Percentiles rank a stretch among this genome's conserved stretches.
Evolutionary conservation across 2,329 filamentous ascomycete genomes (phyloP).

Genomic region (Periconia sp.): DNA sequence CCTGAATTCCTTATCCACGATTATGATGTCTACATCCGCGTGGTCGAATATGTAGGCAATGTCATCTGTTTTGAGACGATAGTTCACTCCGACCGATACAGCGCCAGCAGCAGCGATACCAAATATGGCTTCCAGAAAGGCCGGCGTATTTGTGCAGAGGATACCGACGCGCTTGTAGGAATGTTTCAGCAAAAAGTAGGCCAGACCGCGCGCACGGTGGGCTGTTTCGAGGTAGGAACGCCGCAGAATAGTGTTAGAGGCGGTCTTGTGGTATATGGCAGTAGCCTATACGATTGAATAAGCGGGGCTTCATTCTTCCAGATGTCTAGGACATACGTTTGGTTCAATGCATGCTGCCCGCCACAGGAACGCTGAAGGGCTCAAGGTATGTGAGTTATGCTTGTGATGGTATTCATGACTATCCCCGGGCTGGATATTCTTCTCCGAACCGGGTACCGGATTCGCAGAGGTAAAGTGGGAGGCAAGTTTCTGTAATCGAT

Average conservation of each 20-base stretch:
- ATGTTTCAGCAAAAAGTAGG: slow-evolving; percentile 81
- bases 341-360: slow-evolving; percentile 88
- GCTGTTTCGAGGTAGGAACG: slow-evolving; percentile 80
- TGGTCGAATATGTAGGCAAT: slow-evolving; percentile 89
- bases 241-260: slow-evolving; percentile 72
- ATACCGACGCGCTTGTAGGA: slow-evolving; percentile 78
- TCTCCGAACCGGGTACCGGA: slow-evolving; percentile 31
- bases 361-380: slow-evolving; percentile 83
- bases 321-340: slow-evolving; percentile 51
- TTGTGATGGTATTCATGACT: slow-evolving; percentile 47
- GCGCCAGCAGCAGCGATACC: slow-evolving; percentile 81
- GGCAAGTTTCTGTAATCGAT: slow-evolving; percentile 40
- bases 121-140: slow-evolving; percentile 88
- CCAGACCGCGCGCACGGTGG: slow-evolving; percentile 82
- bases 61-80: slow-evolving; percentile 78
- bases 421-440: slow-evolving; percentile 39
- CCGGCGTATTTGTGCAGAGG: slow-evolving; percentile 88
- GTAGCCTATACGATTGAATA: slow-evolving; percentile 55
- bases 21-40: slow-evolving; percentile 81
- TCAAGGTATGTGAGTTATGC: slow-evolving; percentile 74
- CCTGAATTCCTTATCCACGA: slow-evolving; percentile 82
- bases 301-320: neutral
- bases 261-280: slow-evolving; percentile 83
- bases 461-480: slow-evolving; percentile 39
- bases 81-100: slow-evolving; percentile 74